A percentile compares a stretch with the other conserved stretches of the same genome.
Conservation (phyloP, 257 asterid genomes). For the Scutellaria barbata region DNA sequence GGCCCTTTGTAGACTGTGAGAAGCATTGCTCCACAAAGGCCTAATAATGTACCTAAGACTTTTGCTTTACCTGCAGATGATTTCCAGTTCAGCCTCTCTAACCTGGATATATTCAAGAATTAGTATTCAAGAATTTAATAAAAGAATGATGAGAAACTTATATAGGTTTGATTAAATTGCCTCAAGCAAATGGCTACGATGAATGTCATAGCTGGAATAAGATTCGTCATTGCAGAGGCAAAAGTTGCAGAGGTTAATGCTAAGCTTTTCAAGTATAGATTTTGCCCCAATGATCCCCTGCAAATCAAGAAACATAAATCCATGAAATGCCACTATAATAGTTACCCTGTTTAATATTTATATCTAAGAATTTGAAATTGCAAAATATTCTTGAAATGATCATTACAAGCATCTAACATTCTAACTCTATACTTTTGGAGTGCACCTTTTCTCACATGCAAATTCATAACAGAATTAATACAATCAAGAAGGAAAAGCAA, state of each 20-base stretch:
- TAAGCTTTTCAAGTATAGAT: conserved; percentile 53
- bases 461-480: too few relatives aligned
- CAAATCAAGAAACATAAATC: background rate
- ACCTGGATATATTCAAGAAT: conserved; percentile 37
- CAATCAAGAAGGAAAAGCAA: background rate
- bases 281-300: conserved; percentile 76
- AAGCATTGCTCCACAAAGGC: conserved; percentile 79
- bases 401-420: too few relatives aligned
- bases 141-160: background rate
- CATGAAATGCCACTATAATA: background rate
- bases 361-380: too few relatives aligned
- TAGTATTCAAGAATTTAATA: background rate
- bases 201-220: conserved; percentile 71
- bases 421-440: too few relatives aligned
- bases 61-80: conserved; percentile 71
- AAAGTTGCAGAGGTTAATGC: conserved; percentile 63
- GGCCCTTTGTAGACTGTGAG: conserved; percentile 78
- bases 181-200: conserved; percentile 53
- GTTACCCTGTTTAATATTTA: too few relatives aligned
- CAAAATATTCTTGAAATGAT: too few relatives aligned
- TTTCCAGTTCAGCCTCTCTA: conserved; percentile 67
- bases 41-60: conserved; percentile 61
- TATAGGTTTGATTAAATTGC: conserved; percentile 32
- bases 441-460: too few relatives aligned
- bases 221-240: conserved; percentile 67